Evolutionary conservation across 352 stramenopile species (phyloP), one percentile per base, ranked within the genome.

Genomic region (Phytophthora crassamura): DNA sequence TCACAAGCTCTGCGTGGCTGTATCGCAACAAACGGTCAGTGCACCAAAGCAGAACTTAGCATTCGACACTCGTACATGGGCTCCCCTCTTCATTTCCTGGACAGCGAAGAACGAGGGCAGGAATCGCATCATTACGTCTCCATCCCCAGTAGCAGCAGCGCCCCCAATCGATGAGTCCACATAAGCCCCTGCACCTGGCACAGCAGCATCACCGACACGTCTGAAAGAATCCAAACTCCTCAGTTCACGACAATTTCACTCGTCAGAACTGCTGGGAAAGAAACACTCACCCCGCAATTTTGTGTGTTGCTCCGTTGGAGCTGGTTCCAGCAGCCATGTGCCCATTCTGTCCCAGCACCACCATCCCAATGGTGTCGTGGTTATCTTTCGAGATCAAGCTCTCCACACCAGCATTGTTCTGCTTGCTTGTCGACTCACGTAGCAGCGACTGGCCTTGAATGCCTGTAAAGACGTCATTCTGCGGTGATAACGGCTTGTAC

Each of bases 111-210:
- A 95, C 14, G 91, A 86, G 5, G 90, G 91, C 32, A 96, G 43
- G 62, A 98, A 97, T 10, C 90, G 86, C 90, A 98, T 97, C 89
- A 98, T 97, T 28, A 98, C 68, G 64, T 97, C 91, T 22, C 90
- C 91, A 55, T 97, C 90, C 51, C 90, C 90, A 4, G 91, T 98
- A 7, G 87, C 88, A 16, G 90, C 91, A 28, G 87, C 87, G 30
- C 87, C 90, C 1, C 91, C 91, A 9, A 93, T 78, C 12, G 70
- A 62, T 18, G 78, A 91, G 51, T 97, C 89, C 10, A 95, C 90
- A 47, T 96, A 98, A 39, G 86, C 93, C 7, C 90, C 91, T 33
- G 89, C 84, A 2, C 91, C 91, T 33, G 87, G 77, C 7, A 98
- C 74, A 0, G 91, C 82, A 9, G 85, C 87, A 60, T 98, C 91